Evolutionary conservation across 1,284 basidiomycete genomes (phyloP), one percentile per base, ranked within the genome.

Genomic region (Vanrija sp.): DNA sequence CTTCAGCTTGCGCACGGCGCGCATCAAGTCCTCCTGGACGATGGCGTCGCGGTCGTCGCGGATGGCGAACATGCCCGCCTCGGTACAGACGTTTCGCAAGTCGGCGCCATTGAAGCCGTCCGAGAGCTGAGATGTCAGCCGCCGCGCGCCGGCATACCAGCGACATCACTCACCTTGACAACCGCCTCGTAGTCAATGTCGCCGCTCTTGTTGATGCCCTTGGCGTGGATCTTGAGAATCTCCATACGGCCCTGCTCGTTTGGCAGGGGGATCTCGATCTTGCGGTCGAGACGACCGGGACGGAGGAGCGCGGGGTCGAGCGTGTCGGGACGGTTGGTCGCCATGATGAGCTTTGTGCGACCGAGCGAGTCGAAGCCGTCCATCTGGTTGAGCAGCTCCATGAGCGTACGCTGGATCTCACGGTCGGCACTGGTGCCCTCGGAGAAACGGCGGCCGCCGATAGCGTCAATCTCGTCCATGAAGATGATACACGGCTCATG

Each of bases 321-420:
- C 3, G 95, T 98, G 76, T 97, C 94, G 1, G 93, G 93, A 71
- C 93, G 83, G 80, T 96, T 96, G 38, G 93, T 96, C 3, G 92
- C 94, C 93, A 98, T 98, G 78, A 99, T 98, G 55, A 99, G 85
- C 78, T 98, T 98, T 43, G 94, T 98, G 67, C 83, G 83, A 49
- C 95, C 96, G 23, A 98, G 82, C 15, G 93, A 91, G 78, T 98
- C 96, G 80, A 99, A 98, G 29, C 96, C 96, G 75, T 99, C 96
- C 92, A 99, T 96, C 78, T 98, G 95, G 75, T 98, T 98, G 46
- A 99, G 83, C 34, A 99, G 81, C 90, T 99, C 96, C 96, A 98
- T 98, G 40, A 99, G 78, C 21, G 96, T 99, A 65, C 96, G 83
- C 77, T 99, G 96, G 64, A 99, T 98, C 80, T 98, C 96, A 68